Percentiles rank a stretch among this genome's conserved stretches.
Evolutionary conservation across 768 basidiomycete species (phyloP).

Genomic region (Mycena capillaripes): DNA sequence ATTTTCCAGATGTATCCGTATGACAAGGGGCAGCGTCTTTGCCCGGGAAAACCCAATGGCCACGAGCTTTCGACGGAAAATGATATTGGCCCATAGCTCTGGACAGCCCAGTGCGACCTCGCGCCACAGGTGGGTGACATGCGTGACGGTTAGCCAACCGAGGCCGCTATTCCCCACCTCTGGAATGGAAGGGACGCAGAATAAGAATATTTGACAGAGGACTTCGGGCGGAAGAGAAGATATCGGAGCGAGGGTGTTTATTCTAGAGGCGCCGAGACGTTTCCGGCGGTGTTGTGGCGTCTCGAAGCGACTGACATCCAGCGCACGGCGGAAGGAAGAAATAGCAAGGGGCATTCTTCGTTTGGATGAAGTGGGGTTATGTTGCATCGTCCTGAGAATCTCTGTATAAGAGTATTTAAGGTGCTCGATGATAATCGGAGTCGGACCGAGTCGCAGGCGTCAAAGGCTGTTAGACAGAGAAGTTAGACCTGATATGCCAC

Average conservation of each 20-base stretch:
- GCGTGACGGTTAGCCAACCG: constrained; percentile 27
- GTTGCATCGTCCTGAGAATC: not conserved
- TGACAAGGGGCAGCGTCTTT: constrained; percentile 20
- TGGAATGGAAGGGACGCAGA: not conserved
- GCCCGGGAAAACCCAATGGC: constrained; percentile 26
- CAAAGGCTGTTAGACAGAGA: not conserved
- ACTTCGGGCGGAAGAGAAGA: not conserved
- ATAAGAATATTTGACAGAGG: constrained; percentile 1
- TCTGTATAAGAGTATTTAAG: not conserved
- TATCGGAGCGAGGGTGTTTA: not conserved
- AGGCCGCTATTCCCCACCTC: not conserved
- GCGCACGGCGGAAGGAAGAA: not conserved
- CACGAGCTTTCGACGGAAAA: constrained; percentile 20
- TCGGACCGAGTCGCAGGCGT: not conserved
- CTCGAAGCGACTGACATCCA: constrained; percentile 4
- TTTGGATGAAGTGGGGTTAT: not conserved
- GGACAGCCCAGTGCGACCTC: constrained; percentile 26
- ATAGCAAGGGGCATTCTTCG: not conserved
- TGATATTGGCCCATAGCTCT: constrained; percentile 30
- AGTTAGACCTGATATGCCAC: too few relatives aligned
- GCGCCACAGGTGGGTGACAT: constrained; percentile 29
- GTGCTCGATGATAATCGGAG: not conserved
- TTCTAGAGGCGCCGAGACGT: not conserved
- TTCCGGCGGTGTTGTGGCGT: not conserved
- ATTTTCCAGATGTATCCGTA: constrained; percentile 10